These are phyloP conservation scores for Cephalotrichum gorgonifer DNA, from an alignment of 2,329 filamentous ascomycete species.

Conservation along the genomic window DNA sequence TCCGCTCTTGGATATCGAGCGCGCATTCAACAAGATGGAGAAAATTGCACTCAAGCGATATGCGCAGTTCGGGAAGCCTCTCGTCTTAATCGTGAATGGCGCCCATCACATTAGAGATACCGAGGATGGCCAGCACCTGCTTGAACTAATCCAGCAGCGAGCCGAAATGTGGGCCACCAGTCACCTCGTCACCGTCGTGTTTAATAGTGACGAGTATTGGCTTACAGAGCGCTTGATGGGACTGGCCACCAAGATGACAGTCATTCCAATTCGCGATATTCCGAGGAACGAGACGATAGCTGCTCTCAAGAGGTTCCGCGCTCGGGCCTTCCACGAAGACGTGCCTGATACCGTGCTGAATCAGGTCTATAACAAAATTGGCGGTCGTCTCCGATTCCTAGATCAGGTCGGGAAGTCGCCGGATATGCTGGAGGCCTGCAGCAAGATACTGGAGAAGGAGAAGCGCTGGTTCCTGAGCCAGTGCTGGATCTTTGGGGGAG, in stretches of 20 bases:
- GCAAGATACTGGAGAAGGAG: slow-evolving; percentile 56
- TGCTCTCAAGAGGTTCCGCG: slow-evolving; percentile 71
- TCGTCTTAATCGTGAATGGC: slow-evolving; percentile 92
- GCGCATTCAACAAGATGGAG: slow-evolving; percentile 94
- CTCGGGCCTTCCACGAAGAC: slow-evolving; percentile 61
- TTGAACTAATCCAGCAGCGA: slow-evolving; percentile 90
- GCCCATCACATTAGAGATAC: slow-evolving; percentile 86
- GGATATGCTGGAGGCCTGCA: slow-evolving; percentile 71
- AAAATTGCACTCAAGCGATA: slow-evolving; percentile 78
- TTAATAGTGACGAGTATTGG: slow-evolving; percentile 98
- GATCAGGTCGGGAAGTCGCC: slow-evolving; percentile 79
- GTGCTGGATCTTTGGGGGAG: slow-evolving; percentile 61
- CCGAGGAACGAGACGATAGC: slow-evolving; percentile 66
- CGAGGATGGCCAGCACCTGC: slow-evolving; percentile 81
- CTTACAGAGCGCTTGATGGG: slow-evolving; percentile 91
- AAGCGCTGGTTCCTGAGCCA: slow-evolving; percentile 71
- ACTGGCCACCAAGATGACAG: slow-evolving; percentile 88
- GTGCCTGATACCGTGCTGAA: slow-evolving; percentile 49
- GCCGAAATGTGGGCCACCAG: slow-evolving; percentile 94
- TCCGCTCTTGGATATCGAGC: slow-evolving; percentile 86
- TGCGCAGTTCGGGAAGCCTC: slow-evolving; percentile 49
- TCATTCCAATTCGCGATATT: slow-evolving; percentile 76
- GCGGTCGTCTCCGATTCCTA: slow-evolving; percentile 78
- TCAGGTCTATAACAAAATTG: slow-evolving; percentile 75
- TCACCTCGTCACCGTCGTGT: slow-evolving; percentile 81